phyloP scores from a whole-genome alignment of 1,284 basidiomycete genomes.

The Fomitopsis palustris region DNA sequence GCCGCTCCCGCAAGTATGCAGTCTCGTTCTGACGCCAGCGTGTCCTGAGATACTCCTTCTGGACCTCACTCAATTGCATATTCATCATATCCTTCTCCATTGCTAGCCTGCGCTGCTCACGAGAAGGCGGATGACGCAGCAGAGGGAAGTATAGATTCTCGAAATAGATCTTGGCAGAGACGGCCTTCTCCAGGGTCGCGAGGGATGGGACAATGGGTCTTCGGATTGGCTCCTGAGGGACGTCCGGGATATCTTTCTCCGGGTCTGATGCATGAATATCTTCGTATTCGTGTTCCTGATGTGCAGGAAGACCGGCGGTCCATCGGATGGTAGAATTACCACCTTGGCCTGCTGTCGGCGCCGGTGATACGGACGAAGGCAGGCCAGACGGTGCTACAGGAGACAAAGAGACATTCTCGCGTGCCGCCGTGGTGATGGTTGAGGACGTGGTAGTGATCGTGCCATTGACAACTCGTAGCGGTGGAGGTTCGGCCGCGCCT shows the following conservation, averaged over 20 bases:
- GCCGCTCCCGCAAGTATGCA: slow-evolving; percentile 80
- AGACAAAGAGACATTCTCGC: slow-evolving; percentile 55
- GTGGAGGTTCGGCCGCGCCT: slow-evolving; percentile 40
- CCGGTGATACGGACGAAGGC: slow-evolving; percentile 14
- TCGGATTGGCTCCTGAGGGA: slow-evolving; percentile 30
- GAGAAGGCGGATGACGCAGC: slow-evolving; percentile 76
- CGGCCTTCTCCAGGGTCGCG: slow-evolving; percentile 89
- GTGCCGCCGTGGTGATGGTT: slow-evolving; percentile 64
- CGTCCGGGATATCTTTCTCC: slow-evolving; percentile 27
- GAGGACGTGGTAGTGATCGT: slow-evolving; percentile 64
- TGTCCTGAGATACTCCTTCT: slow-evolving; percentile 70
- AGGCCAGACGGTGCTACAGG: slow-evolving; percentile 27
- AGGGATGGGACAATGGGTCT: slow-evolving; percentile 78
- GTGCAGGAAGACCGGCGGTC: slow-evolving; percentile 54
- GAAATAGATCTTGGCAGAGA: slow-evolving; percentile 91
- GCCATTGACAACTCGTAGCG: slow-evolving; percentile 83
- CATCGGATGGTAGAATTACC: slow-evolving; percentile 60
- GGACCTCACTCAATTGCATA: slow-evolving; percentile 65
- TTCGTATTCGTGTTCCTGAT: slow-evolving; percentile 63
- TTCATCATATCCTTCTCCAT: slow-evolving; percentile 86
- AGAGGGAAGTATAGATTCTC: slow-evolving; percentile 96
- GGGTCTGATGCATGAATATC: slow-evolving; percentile 31
- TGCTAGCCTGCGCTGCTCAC: slow-evolving; percentile 80
- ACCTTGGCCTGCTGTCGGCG: slow-evolving; percentile 47
- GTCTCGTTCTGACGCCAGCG: slow-evolving; percentile 89